phyloP scores from a whole-genome alignment of 305 asterid species.

The Nicotiana rustica region DNA sequence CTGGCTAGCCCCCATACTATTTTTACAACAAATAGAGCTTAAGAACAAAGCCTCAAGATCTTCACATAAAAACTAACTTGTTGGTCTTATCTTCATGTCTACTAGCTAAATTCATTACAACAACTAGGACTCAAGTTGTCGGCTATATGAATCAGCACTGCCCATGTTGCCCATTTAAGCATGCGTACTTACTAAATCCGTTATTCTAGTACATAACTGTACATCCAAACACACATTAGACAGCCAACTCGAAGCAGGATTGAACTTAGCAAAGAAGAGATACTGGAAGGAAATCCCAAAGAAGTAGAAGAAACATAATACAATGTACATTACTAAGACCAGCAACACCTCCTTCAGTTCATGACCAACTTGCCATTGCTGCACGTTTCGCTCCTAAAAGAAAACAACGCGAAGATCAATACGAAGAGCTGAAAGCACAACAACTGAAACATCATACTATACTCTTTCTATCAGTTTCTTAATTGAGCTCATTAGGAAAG shows the following conservation, averaged over 20 bases:
- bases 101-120: neutral
- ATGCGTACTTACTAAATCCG: neutral
- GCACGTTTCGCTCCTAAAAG: conserved; percentile 33
- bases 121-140: neutral
- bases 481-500: neutral
- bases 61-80: neutral
- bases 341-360: conserved; percentile 20
- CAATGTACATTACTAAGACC: neutral
- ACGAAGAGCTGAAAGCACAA: neutral
- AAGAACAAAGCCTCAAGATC: conserved; percentile 22
- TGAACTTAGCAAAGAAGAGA: neutral
- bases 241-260: neutral
- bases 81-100: neutral
- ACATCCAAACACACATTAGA: neutral
- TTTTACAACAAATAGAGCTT: neutral
- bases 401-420: neutral
- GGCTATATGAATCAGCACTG: neutral
- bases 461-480: neutral
- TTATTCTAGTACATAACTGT: neutral
- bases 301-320: neutral
- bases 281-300: neutral
- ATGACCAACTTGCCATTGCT: conserved; percentile 31
- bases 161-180: neutral
- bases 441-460: neutral
- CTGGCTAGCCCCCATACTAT: too few species aligned